Evolutionary conservation across 1,139 yeast species (phyloP), one percentile per base, ranked within the genome.

Genomic region (Suhomyces wounanorum): DNA sequence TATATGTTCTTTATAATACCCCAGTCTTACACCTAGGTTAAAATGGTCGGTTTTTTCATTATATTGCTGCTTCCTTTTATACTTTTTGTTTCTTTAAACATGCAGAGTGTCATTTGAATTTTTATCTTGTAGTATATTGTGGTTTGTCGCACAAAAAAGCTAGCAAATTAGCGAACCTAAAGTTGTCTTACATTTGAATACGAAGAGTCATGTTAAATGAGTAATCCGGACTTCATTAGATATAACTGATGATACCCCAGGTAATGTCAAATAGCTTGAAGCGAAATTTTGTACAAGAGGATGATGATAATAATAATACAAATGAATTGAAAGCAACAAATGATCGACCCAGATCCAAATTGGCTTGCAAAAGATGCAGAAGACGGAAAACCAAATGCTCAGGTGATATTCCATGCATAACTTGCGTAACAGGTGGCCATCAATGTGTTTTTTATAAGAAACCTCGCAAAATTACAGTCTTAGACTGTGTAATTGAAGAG

Each of bases 311-410:
- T 13, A 14, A 6, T 11, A 3, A 33, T 8, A 23, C 13, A 23
- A 44, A 35, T 16, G 40, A 35, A 2, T 16, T 25, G 13, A 37
- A 33, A 33, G 10, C 14, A n/a, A 42, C 42, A n/a, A 37, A n/a
- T 17, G 49, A 37, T 11, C 26, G 52, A 3, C 33, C 11, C 7
- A 30, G 33, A 30, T 43, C 55, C 4, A 46, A 49, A 17, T 40
- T 58, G 8, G 72, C 72, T 1, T 68, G 72, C 54, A 49, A 55
- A 1, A 43, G 70, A 30, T 68, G 72, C 48, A 56, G 63, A 28
- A 49, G 44, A n/a, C 52, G 72, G 16, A 68, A 68, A 50, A 63
- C 70, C 1, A 66, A 66, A 49, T 68, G 72, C 45, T 56, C 68
- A 4, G 70, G 72, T 0, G 55, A 52, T 4, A 36, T 43, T 4